phyloP scores from a whole-genome alignment of 2,329 filamentous ascomycete species.

The Geosmithia flava region DNA sequence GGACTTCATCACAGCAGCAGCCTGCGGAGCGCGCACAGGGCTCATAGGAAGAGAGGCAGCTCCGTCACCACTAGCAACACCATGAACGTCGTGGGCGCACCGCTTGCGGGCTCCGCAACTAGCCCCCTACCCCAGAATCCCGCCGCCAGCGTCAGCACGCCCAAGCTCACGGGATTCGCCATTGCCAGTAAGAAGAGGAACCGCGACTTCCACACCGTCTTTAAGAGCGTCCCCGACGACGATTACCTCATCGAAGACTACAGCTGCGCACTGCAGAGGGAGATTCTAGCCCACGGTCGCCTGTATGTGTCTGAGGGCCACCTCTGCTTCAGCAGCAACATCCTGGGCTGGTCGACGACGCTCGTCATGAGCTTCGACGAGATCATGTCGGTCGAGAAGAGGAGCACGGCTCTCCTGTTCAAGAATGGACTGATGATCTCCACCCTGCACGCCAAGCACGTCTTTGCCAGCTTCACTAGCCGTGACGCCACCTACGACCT shows the following conservation, averaged over 20 bases:
- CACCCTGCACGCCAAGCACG: slow-evolving; percentile 86
- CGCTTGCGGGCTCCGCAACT: slow-evolving; percentile 26
- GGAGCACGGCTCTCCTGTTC: slow-evolving; percentile 88
- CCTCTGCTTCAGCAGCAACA: slow-evolving; percentile 97
- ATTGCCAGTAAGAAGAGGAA: slow-evolving; percentile 95
- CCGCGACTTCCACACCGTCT: slow-evolving; percentile 83
- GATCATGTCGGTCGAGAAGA: slow-evolving; percentile 92
- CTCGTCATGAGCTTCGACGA: slow-evolving; percentile 98
- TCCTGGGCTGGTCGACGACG: slow-evolving; percentile 94
- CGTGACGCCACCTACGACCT: slow-evolving; percentile 94
- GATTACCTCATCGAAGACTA: slow-evolving; percentile 98
- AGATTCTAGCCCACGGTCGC: slow-evolving; percentile 87
- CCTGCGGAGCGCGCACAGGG: slow-evolving; percentile 57
- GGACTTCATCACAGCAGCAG: slow-evolving; percentile 52
- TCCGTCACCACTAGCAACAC: slow-evolving; percentile 55
- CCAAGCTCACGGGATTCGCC: slow-evolving; percentile 85
- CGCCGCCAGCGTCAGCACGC: slow-evolving; percentile 47
- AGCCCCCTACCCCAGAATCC: too few species aligned
- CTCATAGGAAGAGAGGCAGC: slow-evolving; percentile 68
- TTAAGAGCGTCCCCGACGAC: slow-evolving; percentile 94
- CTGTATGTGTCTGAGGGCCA: slow-evolving; percentile 96
- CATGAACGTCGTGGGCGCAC: slow-evolving; percentile 45
- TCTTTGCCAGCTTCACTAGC: slow-evolving; percentile 90
- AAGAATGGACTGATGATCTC: slow-evolving; percentile 97
- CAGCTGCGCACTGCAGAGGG: slow-evolving; percentile 87